Evolutionary conservation across 1,284 basidiomycete species (phyloP).

Genomic region (Lentinula novae-zelandiae): DNA sequence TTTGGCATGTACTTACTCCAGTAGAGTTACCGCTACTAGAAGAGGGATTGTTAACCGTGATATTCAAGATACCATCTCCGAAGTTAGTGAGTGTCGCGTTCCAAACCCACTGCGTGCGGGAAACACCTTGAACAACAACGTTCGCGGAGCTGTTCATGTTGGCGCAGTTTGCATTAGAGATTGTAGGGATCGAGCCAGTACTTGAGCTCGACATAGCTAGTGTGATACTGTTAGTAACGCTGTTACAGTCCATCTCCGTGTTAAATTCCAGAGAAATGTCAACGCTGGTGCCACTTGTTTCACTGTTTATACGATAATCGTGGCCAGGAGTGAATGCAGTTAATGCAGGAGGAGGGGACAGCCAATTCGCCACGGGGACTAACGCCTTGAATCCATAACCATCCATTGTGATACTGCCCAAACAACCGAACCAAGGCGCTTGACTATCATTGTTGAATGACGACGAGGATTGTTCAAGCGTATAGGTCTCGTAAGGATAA

Average conservation of each 20-base stretch:
- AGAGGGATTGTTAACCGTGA: constrained; percentile 60
- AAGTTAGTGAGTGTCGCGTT: constrained; percentile 68
- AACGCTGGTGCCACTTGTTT: constrained; percentile 56
- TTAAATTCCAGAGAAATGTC: constrained; percentile 79
- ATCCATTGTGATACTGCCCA: constrained; percentile 60
- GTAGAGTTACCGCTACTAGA: constrained; percentile 45
- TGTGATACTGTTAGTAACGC: constrained; percentile 57
- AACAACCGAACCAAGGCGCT: constrained; percentile 72
- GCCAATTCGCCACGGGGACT: constrained; percentile 68
- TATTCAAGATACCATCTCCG: constrained; percentile 76
- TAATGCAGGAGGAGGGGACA: constrained; percentile 64
- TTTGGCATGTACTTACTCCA: constrained; percentile 38
- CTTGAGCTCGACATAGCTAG: constrained; percentile 71
- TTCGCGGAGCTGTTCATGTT: constrained; percentile 41
- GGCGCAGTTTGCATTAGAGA: constrained; percentile 48
- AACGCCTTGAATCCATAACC: constrained; percentile 80
- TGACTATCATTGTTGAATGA: constrained; percentile 53
- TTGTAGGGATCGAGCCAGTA: constrained; percentile 48
- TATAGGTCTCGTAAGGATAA: constrained; percentile 78
- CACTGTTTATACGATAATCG: constrained; percentile 64
- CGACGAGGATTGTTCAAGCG: constrained; percentile 57
- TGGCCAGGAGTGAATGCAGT: constrained; percentile 83
- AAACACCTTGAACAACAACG: constrained; percentile 47
- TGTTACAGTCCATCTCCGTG: constrained; percentile 66
- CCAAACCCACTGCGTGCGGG: constrained; percentile 67